A percentile compares a stretch with the other conserved stretches of the same genome.
These are phyloP conservation scores for Carex kokanica DNA, from an alignment of 176 grass and related monocot species.

Conservation along the genomic window DNA sequence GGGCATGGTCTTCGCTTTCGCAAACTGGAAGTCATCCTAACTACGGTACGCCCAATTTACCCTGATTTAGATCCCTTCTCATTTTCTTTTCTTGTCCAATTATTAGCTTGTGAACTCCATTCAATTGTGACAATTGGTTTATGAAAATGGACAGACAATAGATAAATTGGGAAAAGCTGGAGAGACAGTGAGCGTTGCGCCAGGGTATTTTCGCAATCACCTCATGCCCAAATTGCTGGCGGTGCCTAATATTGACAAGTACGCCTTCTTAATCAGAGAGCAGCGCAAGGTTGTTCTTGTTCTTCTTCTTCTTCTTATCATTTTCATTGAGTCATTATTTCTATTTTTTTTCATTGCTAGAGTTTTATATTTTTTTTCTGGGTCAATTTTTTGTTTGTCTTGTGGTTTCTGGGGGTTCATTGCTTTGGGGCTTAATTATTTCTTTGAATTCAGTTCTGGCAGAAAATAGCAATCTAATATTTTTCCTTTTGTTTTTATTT, in stretches of 20 bases:
- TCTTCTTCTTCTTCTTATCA: background rate
- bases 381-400: background rate
- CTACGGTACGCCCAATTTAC: slow-evolving; percentile 50
- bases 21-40: slow-evolving; percentile 94
- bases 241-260: slow-evolving; percentile 91
- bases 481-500: background rate
- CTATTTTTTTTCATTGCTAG: background rate
- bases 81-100: background rate
- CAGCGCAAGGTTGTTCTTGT: slow-evolving; percentile 61
- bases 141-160: slow-evolving; percentile 48
- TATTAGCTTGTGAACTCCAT: background rate
- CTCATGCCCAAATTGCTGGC: slow-evolving; percentile 90
- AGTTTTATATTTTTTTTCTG: background rate
- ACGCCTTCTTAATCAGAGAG: slow-evolving; percentile 68
- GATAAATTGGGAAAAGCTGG: slow-evolving; percentile 84
- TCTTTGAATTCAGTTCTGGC: background rate
- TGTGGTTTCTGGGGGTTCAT: background rate
- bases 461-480: background rate
- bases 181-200: slow-evolving; percentile 80
- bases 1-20: slow-evolving; percentile 69
- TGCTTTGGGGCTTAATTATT: slow-evolving; percentile 7
- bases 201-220: slow-evolving; percentile 86
- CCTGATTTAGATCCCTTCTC: background rate
- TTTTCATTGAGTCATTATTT: background rate
- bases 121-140: background rate